phyloP scores from a whole-genome alignment of 306 rosid species.

The Vigna angularis region DNA sequence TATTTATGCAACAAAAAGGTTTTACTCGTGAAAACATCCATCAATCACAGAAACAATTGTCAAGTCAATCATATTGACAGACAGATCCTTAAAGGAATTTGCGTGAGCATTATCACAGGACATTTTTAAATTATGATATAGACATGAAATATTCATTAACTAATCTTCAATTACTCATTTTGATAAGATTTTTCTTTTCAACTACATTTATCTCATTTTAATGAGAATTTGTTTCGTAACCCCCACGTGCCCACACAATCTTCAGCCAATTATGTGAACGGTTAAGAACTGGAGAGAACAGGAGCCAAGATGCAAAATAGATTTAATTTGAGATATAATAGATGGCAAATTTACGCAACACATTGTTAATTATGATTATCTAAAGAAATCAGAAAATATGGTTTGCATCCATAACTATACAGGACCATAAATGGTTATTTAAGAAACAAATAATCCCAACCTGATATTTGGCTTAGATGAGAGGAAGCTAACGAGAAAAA shows the following conservation, averaged over 20 bases:
- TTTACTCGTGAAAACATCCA: too few species aligned
- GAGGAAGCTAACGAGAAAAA: conserved; percentile 46
- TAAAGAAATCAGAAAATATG: conserved; percentile 33
- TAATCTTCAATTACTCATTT: too few species aligned
- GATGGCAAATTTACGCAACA: conserved; percentile 23
- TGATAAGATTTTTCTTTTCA: too few species aligned
- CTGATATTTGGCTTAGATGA: conserved; percentile 40
- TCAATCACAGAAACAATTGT: too few species aligned
- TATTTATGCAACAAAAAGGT: too few species aligned
- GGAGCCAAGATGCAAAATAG: conserved; percentile 6
- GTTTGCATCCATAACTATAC: conserved; percentile 60
- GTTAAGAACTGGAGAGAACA: conserved; percentile 15
- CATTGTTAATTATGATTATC: conserved; percentile 43
- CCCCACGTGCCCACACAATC: not conserved
- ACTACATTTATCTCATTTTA: too few species aligned
- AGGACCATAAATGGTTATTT: conserved; percentile 48
- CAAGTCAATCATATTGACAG: too few species aligned
- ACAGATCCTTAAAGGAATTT: too few species aligned
- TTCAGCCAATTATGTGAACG: not conserved
- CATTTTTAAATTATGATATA: too few species aligned
- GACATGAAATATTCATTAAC: too few species aligned
- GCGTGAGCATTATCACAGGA: too few species aligned
- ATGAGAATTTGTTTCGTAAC: not conserved
- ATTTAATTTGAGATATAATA: conserved; percentile 15
- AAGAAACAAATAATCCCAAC: conserved; percentile 49